Conservation (phyloP, 768 basidiomycete species). For the Xerocomellus chrysenteron region DNA sequence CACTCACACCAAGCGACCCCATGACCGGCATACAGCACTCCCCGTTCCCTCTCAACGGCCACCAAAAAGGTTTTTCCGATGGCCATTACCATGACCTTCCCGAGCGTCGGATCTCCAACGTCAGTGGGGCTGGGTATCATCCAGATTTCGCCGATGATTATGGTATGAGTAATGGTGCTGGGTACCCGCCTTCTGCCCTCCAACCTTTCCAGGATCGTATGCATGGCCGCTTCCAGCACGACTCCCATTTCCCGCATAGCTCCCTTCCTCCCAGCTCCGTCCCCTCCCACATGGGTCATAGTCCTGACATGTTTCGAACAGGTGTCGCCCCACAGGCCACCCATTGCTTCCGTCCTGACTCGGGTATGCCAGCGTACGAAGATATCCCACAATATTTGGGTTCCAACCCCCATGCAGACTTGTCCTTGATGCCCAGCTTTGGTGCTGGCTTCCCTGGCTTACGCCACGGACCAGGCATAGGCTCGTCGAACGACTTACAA, state of each 20-base stretch:
- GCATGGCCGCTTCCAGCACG: constrained; percentile 49
- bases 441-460: constrained; percentile 63
- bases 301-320: constrained; percentile 54
- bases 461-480: constrained; percentile 59
- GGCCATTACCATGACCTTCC: constrained; percentile 56
- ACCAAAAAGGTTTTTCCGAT: constrained; percentile 57
- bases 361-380: constrained; percentile 51
- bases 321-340: constrained; percentile 73
- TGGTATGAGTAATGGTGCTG: constrained; percentile 45
- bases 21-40: constrained; percentile 56
- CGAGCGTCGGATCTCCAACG: constrained; percentile 57
- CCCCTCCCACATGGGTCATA: constrained; percentile 51
- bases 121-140: constrained; percentile 46
- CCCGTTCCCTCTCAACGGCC: constrained; percentile 45
- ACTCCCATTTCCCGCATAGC: constrained; percentile 50
- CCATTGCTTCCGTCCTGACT: constrained; percentile 55
- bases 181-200: constrained; percentile 49
- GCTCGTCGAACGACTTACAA: constrained; percentile 68
- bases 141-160: constrained; percentile 68
- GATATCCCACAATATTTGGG: constrained; percentile 59
- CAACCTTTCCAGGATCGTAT: constrained; percentile 62
- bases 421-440: constrained; percentile 61
- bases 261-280: constrained; percentile 40
- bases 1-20: constrained; percentile 68
- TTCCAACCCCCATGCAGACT: constrained; percentile 51